These are phyloP conservation scores for Gracilaria gracilis DNA, from an alignment of 23 red algal species.

Conservation along the genomic window DNA sequence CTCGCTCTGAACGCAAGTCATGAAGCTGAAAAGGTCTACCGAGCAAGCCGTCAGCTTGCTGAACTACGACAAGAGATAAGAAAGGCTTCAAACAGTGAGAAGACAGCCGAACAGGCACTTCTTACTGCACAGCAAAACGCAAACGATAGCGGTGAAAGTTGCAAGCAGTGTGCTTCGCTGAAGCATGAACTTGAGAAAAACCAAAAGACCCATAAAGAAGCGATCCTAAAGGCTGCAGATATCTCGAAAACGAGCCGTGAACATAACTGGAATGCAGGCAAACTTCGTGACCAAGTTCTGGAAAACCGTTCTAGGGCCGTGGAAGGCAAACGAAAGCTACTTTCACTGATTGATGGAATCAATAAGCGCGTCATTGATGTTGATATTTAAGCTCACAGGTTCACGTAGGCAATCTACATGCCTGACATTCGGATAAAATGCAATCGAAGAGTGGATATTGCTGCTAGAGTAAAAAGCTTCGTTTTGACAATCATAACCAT, in stretches of 20 bases:
- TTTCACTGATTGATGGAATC: neutral
- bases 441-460: neutral
- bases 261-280: constrained; percentile 1
- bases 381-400: neutral
- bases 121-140: neutral
- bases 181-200: neutral
- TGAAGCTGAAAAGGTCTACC: constrained; percentile 17
- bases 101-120: neutral
- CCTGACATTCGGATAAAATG: neutral
- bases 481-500: neutral
- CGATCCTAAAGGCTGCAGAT: neutral
- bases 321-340: neutral
- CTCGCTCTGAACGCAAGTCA: neutral
- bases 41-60: neutral
- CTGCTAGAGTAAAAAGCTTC: neutral
- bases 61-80: neutral
- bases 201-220: neutral
- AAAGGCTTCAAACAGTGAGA: too few species aligned
- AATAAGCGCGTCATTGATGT: constrained; percentile 15
- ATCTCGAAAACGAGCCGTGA: constrained; percentile 3
- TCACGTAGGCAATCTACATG: neutral
- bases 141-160: neutral
- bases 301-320: neutral
- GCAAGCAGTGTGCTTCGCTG: neutral
- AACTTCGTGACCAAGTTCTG: constrained; percentile 12